These are phyloP conservation scores for Rhizopogon vesiculosus DNA, from an alignment of 768 basidiomycete genomes.

Conservation along the genomic window DNA sequence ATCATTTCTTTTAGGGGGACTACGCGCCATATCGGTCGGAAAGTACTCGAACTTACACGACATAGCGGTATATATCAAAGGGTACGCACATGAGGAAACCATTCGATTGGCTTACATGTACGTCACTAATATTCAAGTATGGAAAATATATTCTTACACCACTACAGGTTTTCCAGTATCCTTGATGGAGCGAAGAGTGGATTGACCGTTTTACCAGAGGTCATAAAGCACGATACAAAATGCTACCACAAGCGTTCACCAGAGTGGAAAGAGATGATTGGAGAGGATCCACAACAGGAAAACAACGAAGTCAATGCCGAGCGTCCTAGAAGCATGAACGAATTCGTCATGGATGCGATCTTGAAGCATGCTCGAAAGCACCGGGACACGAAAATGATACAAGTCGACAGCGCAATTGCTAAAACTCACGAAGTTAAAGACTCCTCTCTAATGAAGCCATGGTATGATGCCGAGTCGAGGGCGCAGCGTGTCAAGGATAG, in stretches of 20 bases:
- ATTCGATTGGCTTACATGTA: slow-evolving; percentile 53
- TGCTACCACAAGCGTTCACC: slow-evolving; percentile 22
- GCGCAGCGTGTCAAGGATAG: slow-evolving; percentile 11
- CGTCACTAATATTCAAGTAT: slow-evolving; percentile 13
- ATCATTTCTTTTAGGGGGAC: slow-evolving; percentile 42
- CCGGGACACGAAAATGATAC: slow-evolving; percentile 1
- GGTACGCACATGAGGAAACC: slow-evolving; percentile 46
- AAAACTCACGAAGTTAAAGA: neutral
- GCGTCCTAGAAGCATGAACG: slow-evolving; percentile 6
- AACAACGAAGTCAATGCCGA: slow-evolving; percentile 5
- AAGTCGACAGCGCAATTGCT: neutral
- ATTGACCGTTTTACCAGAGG: slow-evolving; percentile 32
- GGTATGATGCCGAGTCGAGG: slow-evolving; percentile 26
- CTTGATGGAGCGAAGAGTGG: slow-evolving; percentile 65
- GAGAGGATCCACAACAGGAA: neutral
- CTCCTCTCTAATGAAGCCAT: slow-evolving; percentile 30
- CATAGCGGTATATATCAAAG: slow-evolving; percentile 44
- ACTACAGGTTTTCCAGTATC: slow-evolving; percentile 41
- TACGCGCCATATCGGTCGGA: slow-evolving; percentile 43
- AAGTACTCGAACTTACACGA: slow-evolving; percentile 56
- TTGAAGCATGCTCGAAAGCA: slow-evolving; percentile 3
- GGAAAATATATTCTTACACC: neutral
- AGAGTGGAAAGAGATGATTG: slow-evolving; percentile 17
- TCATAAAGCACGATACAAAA: slow-evolving; percentile 25
- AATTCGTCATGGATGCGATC: slow-evolving; percentile 28